These are phyloP conservation scores for Colletotrichum euphorbiae DNA, from an alignment of 2,329 filamentous ascomycete genomes.

Conservation along the genomic window DNA sequence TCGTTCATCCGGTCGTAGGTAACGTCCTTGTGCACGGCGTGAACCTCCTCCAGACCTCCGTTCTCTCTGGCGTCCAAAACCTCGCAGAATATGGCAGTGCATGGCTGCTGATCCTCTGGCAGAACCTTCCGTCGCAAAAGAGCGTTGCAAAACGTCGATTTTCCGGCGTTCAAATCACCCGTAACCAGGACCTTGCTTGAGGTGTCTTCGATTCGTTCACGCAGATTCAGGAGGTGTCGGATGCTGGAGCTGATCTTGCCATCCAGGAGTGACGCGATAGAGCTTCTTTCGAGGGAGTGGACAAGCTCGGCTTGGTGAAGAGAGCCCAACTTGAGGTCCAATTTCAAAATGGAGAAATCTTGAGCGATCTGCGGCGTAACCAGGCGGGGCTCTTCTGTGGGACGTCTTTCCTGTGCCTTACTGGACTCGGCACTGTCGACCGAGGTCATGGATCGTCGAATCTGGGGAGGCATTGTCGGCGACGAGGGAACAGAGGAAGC, in stretches of 20 bases:
- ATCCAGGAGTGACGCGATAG: conserved; percentile 89
- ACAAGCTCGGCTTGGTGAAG: conserved; percentile 90
- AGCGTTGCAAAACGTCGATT: conserved; percentile 99
- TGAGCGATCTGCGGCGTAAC: conserved; percentile 93
- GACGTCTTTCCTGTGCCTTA: conserved; percentile 71
- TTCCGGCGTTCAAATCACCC: conserved; percentile 95
- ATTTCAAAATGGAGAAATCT: conserved; percentile 94
- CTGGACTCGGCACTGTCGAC: conserved; percentile 79
- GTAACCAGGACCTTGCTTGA: conserved; percentile 97
- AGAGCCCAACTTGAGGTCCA: conserved; percentile 91
- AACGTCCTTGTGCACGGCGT: conserved; percentile 86
- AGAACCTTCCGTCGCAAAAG: conserved; percentile 90
- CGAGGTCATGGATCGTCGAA: conserved; percentile 79
- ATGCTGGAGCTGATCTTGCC: conserved; percentile 95
- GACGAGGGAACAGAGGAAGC: conserved; percentile 50
- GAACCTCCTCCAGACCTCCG: conserved; percentile 90
- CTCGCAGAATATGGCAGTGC: conserved; percentile 98
- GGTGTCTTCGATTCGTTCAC: conserved; percentile 96
- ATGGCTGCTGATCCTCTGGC: conserved; percentile 97
- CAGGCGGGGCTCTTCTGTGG: conserved; percentile 78
- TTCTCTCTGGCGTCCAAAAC: conserved; percentile 94
- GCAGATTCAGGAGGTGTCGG: conserved; percentile 85
- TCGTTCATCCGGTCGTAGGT: conserved; percentile 91
- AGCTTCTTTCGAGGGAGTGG: conserved; percentile 92
- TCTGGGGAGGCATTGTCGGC: conserved; percentile 59